Evolutionary conservation across 1,139 yeast species (phyloP).

Genomic region (Lodderomyces theae): DNA sequence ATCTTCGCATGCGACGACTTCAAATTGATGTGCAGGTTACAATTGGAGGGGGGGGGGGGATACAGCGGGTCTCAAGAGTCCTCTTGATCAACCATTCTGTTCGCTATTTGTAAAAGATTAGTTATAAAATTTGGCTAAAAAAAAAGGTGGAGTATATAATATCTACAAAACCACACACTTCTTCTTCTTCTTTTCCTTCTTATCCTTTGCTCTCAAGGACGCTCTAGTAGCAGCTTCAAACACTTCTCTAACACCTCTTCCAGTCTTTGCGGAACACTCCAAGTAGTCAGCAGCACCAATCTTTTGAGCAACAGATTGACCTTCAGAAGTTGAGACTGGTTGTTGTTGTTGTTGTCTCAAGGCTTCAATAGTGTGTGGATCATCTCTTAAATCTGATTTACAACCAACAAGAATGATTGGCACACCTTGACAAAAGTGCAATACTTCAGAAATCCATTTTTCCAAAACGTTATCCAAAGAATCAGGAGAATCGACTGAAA

Average conservation of each 20-base stretch:
- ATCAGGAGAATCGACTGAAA: conserved; percentile 88
- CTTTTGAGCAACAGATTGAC: conserved; percentile 79
- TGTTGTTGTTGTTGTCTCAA: conserved; percentile 71
- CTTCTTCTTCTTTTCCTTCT: conserved; percentile 54
- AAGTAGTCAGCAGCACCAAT: conserved; percentile 84
- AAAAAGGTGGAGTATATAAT: too few species aligned
- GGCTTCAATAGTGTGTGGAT: conserved; percentile 71
- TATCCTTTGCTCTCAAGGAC: conserved; percentile 64
- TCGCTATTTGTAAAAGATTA: too few species aligned
- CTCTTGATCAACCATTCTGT: too few species aligned
- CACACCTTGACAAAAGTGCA: conserved; percentile 92
- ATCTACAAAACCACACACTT: conserved; percentile 58
- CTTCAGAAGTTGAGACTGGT: conserved; percentile 77
- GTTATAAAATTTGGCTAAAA: too few species aligned
- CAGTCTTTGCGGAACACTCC: conserved; percentile 93
- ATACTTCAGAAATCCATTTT: conserved; percentile 92
- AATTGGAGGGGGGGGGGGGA: too few species aligned
- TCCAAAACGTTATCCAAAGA: conserved; percentile 91
- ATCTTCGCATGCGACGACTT: too few species aligned
- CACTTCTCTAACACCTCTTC: conserved; percentile 87
- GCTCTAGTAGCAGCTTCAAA: conserved; percentile 93
- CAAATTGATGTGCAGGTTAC: too few species aligned
- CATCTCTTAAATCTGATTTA: conserved; percentile 85
- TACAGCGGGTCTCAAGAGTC: too few species aligned
- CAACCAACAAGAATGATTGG: conserved; percentile 94